These are phyloP conservation scores for Metschnikowia similis DNA, from an alignment of 805 yeast genomes.

Conservation along the genomic window DNA sequence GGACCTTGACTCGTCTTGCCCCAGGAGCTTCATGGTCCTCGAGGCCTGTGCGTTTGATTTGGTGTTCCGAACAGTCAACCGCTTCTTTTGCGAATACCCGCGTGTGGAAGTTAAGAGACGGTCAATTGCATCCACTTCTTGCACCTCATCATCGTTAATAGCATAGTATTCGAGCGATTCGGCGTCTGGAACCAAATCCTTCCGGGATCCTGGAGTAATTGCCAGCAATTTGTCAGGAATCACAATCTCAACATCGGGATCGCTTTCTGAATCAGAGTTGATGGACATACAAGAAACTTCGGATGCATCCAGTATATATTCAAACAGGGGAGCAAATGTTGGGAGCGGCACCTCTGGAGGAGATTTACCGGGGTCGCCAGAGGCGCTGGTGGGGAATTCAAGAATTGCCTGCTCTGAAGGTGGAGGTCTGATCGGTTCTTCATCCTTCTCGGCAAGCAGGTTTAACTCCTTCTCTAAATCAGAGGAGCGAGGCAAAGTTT, in stretches of 20 bases:
- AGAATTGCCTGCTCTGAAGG: background rate
- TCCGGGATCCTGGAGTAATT: background rate
- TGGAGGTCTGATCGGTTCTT: background rate
- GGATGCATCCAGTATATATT: conserved; percentile 7
- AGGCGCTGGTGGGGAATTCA: background rate
- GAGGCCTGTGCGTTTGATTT: background rate
- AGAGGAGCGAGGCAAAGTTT: conserved; percentile 4
- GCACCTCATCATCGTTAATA: conserved; percentile 1
- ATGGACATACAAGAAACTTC: conserved; percentile 2
- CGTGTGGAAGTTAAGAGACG: conserved; percentile 6
- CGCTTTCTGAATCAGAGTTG: conserved; percentile 8
- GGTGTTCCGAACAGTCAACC: background rate
- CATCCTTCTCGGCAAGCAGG: background rate
- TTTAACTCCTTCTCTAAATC: conserved; percentile 10
- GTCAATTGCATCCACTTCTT: conserved; percentile 11
- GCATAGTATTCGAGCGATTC: background rate
- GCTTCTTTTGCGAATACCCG: background rate
- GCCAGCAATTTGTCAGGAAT: conserved; percentile 1
- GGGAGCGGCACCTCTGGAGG: conserved; percentile 3
- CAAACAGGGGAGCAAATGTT: conserved; percentile 3
- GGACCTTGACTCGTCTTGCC: background rate
- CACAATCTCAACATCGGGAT: background rate
- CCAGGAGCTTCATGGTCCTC: background rate
- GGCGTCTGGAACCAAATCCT: background rate
- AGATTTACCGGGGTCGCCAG: background rate